A percentile compares a stretch with the other conserved stretches of the same genome.
Conservation (phyloP, 371 early-diverging fungal genomes). For the Mortierella sp. region DNA sequence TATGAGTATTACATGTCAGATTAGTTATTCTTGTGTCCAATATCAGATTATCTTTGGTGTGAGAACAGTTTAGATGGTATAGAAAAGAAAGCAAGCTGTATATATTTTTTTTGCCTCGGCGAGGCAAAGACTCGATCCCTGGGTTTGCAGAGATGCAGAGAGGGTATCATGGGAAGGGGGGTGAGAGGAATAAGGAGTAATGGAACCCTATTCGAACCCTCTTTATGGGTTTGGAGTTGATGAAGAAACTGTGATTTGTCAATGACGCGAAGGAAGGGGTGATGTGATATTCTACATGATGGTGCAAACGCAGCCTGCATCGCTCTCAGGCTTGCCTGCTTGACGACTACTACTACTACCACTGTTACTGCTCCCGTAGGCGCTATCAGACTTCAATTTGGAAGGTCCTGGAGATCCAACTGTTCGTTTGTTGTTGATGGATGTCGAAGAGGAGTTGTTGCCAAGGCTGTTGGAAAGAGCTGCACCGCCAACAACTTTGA, state of each 20-base stretch:
- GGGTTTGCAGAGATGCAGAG: constrained; percentile 12
- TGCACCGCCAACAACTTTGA: constrained; percentile 23
- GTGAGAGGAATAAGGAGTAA: neutral
- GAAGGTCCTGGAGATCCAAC: constrained; percentile 13
- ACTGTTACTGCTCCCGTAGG: constrained; percentile 14
- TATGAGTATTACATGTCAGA: too few species aligned
- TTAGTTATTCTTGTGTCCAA: too few species aligned
- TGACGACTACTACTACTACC: neutral
- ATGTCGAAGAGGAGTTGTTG: constrained; percentile 11
- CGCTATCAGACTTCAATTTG: constrained; percentile 29
- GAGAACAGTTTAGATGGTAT: neutral
- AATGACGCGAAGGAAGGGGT: neutral
- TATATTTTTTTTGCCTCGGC: neutral
- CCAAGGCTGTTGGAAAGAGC: constrained; percentile 4
- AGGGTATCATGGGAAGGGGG: constrained; percentile 4
- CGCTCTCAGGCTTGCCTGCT: constrained; percentile 29
- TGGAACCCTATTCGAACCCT: neutral
- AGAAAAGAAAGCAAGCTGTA: neutral
- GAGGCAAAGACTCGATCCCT: constrained; percentile 6
- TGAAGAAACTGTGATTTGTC: too few species aligned
- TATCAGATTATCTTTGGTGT: too few species aligned
- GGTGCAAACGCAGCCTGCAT: constrained; percentile 37
- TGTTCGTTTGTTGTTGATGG: constrained; percentile 15
- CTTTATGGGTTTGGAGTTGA: neutral
- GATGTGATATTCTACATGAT: constrained; percentile 30